Evolutionary conservation across 179 eudicot genomes (phyloP).

Genomic region (Heliamphora pulchella): DNA sequence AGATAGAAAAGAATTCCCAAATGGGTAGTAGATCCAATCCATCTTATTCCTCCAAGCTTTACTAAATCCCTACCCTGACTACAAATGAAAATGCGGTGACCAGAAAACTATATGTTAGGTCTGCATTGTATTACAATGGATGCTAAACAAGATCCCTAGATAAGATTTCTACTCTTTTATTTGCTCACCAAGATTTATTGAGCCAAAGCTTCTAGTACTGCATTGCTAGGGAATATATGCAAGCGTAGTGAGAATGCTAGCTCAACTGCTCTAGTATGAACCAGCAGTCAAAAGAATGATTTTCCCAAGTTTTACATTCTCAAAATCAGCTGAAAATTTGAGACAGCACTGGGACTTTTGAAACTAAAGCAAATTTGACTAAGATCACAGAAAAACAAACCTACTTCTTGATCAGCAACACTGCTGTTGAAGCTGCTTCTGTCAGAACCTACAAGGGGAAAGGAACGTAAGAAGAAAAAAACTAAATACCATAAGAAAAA

Average conservation of each 20-base stretch:
- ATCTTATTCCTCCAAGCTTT: not conserved
- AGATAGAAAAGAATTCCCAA: not conserved
- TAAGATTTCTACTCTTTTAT: not conserved
- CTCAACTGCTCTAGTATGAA: not conserved
- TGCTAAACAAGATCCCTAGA: not conserved
- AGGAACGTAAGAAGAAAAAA: not conserved
- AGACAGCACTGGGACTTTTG: not conserved
- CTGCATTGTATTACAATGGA: not conserved
- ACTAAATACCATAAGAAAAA: not conserved
- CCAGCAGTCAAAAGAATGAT: not conserved
- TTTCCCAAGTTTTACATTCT: not conserved
- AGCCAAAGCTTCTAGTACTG: slow-evolving; percentile 2
- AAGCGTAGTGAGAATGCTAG: not conserved
- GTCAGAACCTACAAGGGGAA: slow-evolving; percentile 48
- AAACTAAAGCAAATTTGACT: not conserved
- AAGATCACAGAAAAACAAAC: slow-evolving; percentile 18
- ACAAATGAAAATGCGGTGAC: slow-evolving; percentile 1
- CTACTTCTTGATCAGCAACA: slow-evolving; percentile 80
- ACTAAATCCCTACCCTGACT: not conserved
- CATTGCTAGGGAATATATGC: not conserved
- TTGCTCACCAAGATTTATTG: not conserved
- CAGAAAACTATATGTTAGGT: not conserved
- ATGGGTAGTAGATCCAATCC: not conserved
- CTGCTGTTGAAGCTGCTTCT: slow-evolving; percentile 78
- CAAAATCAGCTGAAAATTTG: not conserved